Base-by-base conservation (phyloP, 2,329 filamentous ascomycete species). In the Pseudogymnoascus sp. region DNA sequence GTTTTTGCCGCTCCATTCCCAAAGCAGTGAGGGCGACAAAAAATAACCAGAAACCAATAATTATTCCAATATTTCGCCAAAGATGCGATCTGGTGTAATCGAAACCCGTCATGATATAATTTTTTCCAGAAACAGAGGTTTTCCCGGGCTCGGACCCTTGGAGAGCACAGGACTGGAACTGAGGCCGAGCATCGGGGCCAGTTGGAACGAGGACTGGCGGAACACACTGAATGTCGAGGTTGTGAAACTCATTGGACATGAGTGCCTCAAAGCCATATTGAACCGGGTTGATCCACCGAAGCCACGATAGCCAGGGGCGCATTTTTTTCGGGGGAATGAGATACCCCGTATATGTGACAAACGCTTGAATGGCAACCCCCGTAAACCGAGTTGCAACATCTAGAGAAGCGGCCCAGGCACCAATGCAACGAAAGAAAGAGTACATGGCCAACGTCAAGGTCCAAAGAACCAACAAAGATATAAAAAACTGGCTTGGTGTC, bases 351-450 rank as follows among this genome's bases (percentile, higher is more conserved):
- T 66, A 70, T 30, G 68, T 68, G 30, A 70, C 53, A n/a, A 71
- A 59, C 2, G 67, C 88, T 91, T 94, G 74, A 60, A 87, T 80
- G 62, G 84, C 81, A 71, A 91, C 89, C 63, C 86, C 88, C 15
- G 88, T 90, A 72, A 84, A 85, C 22, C 58, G 20, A 30, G 60
- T 62, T 22, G 62, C 59, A 20, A 61, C 28, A 22, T 69, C 18
- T n/a, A 88, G 76, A 0, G 88, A 89, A 57, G 88, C 80, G 3
- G 90, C 91, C 1, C 87, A 76, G 0, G 89, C 86, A n/a, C 82
- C 90, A 65, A 95, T 89, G 6, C 85, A 88, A 58, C 90, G 83
- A 82, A 95, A 95, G 64, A 93, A 81, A 85, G 91, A 92, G 57
- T 88, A 91, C 89, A 94, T 94, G 65, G 83, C 80, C 68, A 96